Evolutionary conservation across 2,329 filamentous ascomycete genomes (phyloP), one percentile per base, ranked within the genome.

Genomic region (Penicillium sp.): DNA sequence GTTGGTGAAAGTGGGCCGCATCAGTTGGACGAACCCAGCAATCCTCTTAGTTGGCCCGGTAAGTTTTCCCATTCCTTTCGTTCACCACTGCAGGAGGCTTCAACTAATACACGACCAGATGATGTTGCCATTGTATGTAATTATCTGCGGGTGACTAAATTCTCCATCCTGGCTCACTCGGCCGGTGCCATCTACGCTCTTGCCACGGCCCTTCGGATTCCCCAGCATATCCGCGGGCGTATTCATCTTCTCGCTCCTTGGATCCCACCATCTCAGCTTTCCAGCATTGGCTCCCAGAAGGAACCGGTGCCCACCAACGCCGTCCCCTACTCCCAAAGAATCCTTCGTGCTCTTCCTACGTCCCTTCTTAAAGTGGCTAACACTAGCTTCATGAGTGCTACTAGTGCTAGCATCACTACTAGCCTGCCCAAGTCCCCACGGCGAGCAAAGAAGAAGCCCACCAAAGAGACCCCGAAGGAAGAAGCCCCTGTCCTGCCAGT

Each of bases 131-230:
- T 93, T 54, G 96, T 99, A 59, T 99, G 95, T 74, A 91, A 96
- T 71, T 83, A 90, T 14, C 83, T 99, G 47, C 93, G 92, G 67
- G 96, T 99, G 64, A 95, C 89, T 11, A 96, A 96, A 67, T 99
- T 99, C 73, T 98, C 94, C 6, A 90, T 99, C 20, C 84, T 99
- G 1, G 95, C 95, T 1, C 95, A 99, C 75, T 98, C 94, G 0
- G 95, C 95, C 0, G 95, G 95, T 15, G 94, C 95, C n/a, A 96
- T 99, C 54, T 99, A 99, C 72, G 95, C 95, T 1, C 84, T 99
- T 17, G 95, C 95, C 0, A 98, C 95, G 0, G 95, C 95, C 0
- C 82, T 99, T 47, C 90, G 95, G 47, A 96, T 99, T 86, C 95
- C 95, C 4, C 93, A 97, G 69, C 91, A 97, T 71, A 96, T 99